phyloP scores from a whole-genome alignment of 2,329 filamentous ascomycete species.

The Hypoxylon sp. region DNA sequence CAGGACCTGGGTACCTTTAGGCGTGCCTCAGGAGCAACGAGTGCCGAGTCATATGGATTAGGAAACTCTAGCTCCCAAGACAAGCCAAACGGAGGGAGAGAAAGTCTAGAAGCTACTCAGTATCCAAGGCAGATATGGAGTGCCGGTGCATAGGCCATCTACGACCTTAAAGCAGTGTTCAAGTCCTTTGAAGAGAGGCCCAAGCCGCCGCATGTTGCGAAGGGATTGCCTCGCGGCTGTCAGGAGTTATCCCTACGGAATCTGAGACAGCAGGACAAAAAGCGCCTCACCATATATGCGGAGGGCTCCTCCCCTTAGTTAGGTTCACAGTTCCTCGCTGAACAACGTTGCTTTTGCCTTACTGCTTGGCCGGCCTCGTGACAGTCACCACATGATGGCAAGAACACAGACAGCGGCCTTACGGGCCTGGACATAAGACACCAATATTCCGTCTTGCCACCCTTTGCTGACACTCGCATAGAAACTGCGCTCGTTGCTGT shows the following conservation, averaged over 20 bases:
- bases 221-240: conserved; percentile 10
- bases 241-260: too few relatives aligned
- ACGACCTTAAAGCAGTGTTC: neutral
- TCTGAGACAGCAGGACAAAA: too few relatives aligned
- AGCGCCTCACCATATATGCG: too few relatives aligned
- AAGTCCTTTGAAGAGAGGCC: neutral
- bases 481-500: neutral
- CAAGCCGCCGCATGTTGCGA: conserved; percentile 4
- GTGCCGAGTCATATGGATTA: too few relatives aligned
- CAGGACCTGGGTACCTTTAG: too few relatives aligned
- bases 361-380: neutral
- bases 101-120: too few relatives aligned
- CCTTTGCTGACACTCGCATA: neutral
- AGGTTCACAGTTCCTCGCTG: too few relatives aligned
- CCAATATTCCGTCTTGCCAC: neutral
- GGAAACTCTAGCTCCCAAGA: too few relatives aligned
- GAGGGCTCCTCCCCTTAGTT: too few relatives aligned
- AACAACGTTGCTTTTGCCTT: too few relatives aligned
- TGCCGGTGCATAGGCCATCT: conserved; percentile 4
- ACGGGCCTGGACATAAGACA: neutral
- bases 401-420: neutral
- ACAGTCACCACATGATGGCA: neutral
- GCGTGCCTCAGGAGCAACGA: too few relatives aligned
- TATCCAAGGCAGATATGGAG: conserved; percentile 13
- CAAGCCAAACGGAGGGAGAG: too few relatives aligned